phyloP scores from a whole-genome alignment of 345 rosid genomes.

The Lepidium africanum region DNA sequence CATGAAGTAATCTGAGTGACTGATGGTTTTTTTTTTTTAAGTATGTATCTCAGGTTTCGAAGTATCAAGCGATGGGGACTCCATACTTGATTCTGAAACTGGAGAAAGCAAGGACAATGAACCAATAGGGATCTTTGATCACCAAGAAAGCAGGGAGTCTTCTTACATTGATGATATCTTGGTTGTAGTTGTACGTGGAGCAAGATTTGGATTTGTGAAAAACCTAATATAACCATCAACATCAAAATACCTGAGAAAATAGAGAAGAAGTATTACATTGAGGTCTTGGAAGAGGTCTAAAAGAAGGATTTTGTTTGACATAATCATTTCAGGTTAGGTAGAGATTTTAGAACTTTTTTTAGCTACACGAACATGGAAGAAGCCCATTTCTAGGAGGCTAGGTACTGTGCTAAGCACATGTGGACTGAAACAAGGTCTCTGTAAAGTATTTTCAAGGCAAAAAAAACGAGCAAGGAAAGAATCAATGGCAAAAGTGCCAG shows the following conservation, averaged over 20 bases:
- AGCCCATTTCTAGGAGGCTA: conserved; percentile 47
- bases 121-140: no score
- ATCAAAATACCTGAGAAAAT: conserved; percentile 45
- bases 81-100: no score
- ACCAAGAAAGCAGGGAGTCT: conserved; percentile 49
- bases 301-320: conserved; percentile 64
- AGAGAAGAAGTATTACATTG: conserved; percentile 64
- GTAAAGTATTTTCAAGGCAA: conserved; percentile 34
- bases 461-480: conserved; percentile 38
- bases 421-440: conserved; percentile 43
- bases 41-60: no score
- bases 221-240: conserved; percentile 28
- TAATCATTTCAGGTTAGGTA: conserved; percentile 41
- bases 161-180: conserved; percentile 61
- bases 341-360: conserved; percentile 40
- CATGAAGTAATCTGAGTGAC: no score
- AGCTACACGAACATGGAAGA: conserved; percentile 33
- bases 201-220: conserved; percentile 13
- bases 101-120: no score
- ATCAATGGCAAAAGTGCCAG: conserved; percentile 34
- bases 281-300: conserved; percentile 66
- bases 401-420: neutral
- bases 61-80: no score
- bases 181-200: conserved; percentile 47
- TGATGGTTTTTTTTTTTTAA: no score